A percentile compares a stretch with the other conserved stretches of the same genome.
These are phyloP conservation scores for Sphaerulina populicola DNA, from an alignment of 2,329 filamentous ascomycete species.

Conservation along the genomic window DNA sequence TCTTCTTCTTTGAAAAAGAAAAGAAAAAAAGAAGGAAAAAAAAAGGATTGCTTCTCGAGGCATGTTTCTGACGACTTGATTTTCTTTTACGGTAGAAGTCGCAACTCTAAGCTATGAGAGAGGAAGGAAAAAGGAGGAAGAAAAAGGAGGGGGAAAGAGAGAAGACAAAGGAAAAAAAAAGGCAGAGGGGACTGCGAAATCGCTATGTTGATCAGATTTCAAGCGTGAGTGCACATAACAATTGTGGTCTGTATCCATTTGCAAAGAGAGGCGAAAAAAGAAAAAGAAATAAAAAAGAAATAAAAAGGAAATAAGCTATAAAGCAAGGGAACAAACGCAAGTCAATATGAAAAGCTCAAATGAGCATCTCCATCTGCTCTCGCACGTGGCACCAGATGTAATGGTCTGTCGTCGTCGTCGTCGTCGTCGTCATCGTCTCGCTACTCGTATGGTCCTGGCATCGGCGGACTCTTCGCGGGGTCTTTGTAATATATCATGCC, in stretches of 20 bases:
- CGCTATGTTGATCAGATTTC: no score
- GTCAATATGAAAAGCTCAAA: not conserved
- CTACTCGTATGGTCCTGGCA: constrained; percentile 3
- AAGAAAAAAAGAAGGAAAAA: no score
- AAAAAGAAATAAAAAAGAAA: no score
- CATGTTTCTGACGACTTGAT: not conserved
- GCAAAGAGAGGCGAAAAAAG: no score
- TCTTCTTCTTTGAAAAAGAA: no score
- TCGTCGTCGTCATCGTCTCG: not conserved
- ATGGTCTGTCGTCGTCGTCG: not conserved
- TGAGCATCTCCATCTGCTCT: not conserved
- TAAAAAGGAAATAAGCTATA: not conserved
- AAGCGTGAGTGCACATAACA: no score
- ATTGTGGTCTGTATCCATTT: no score
- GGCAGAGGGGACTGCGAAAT: no score
- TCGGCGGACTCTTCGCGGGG: constrained; percentile 11
- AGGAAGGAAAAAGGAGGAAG: no score
- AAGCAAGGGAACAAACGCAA: not conserved
- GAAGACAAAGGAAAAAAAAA: no score
- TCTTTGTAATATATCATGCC: constrained; percentile 23
- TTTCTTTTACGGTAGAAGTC: not conserved
- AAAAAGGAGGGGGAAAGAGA: no score
- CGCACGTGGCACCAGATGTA: not conserved
- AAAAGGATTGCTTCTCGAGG: no score
- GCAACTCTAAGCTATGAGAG: constrained; percentile 3